Percentiles rank a stretch among this genome's conserved stretches.
phyloP scores from a whole-genome alignment of 495 filamentous ascomycete species.

The Neurospora pannonica region DNA sequence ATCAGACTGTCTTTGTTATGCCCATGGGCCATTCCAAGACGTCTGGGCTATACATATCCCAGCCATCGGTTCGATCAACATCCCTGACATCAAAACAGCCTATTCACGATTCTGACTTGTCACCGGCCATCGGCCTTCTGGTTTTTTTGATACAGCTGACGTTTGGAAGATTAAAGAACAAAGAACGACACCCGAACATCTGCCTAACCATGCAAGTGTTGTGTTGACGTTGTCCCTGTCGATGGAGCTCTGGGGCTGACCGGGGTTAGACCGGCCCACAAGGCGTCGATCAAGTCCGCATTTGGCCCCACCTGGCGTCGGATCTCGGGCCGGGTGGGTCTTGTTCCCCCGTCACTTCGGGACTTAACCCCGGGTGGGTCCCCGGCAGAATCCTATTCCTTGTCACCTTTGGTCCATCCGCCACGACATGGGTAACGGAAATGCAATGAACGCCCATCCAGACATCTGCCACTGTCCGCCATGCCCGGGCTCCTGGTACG shows the following conservation, averaged over 20 bases:
- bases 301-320: neutral
- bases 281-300: neutral
- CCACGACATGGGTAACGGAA: neutral
- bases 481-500: neutral
- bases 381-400: neutral
- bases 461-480: neutral
- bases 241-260: neutral
- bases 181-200: neutral
- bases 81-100: neutral
- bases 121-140: neutral
- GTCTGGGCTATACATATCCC: neutral
- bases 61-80: neutral
- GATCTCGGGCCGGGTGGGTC: neutral
- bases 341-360: neutral
- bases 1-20: neutral
- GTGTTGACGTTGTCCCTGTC: neutral
- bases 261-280: neutral
- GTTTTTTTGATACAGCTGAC: neutral
- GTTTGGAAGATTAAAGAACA: neutral
- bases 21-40: neutral
- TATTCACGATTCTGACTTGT: neutral
- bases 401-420: neutral
- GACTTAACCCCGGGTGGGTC: neutral
- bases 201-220: neutral
- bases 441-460: neutral